Evolutionary conservation across 2,329 filamentous ascomycete species (phyloP).

Genomic region (Fusarium sp.): DNA sequence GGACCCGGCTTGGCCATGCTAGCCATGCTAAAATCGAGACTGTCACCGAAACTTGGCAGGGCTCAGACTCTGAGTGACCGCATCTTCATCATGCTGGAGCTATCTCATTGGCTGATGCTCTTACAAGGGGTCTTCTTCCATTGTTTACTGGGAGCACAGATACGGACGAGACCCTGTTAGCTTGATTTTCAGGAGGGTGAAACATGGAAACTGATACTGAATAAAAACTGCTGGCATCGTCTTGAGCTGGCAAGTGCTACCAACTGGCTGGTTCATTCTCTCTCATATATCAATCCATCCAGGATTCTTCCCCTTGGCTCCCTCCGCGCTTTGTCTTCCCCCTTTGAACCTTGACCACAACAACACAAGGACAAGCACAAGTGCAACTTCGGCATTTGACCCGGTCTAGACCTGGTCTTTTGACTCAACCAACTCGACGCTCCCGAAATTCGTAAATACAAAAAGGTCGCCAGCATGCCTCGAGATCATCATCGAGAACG

Average conservation of each 20-base stretch:
- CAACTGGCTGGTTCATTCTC: not conserved
- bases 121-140: not conserved
- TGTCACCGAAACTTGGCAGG: constrained; percentile 29
- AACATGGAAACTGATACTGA: constrained; percentile 1
- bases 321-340: not conserved
- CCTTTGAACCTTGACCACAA: not conserved
- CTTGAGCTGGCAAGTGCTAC: not conserved
- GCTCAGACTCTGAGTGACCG: constrained; percentile 16
- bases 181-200: constrained; percentile 6
- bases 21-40: constrained; percentile 12
- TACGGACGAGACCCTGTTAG: not conserved
- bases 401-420: constrained; percentile 1
- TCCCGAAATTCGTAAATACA: constrained; percentile 6
- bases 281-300: not conserved
- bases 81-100: constrained; percentile 18
- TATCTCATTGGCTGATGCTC: constrained; percentile 13
- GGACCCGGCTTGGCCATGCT: constrained; percentile 33
- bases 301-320: constrained; percentile 1
- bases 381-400: not conserved
- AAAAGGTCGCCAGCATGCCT: constrained; percentile 24
- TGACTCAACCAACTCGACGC: not conserved
- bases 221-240: not conserved
- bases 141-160: constrained; percentile 1
- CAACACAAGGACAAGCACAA: not conserved
- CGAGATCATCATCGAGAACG: constrained; percentile 12